Conservation (phyloP, 805 yeast genomes). For the Nakazawaea anatomiae region DNA sequence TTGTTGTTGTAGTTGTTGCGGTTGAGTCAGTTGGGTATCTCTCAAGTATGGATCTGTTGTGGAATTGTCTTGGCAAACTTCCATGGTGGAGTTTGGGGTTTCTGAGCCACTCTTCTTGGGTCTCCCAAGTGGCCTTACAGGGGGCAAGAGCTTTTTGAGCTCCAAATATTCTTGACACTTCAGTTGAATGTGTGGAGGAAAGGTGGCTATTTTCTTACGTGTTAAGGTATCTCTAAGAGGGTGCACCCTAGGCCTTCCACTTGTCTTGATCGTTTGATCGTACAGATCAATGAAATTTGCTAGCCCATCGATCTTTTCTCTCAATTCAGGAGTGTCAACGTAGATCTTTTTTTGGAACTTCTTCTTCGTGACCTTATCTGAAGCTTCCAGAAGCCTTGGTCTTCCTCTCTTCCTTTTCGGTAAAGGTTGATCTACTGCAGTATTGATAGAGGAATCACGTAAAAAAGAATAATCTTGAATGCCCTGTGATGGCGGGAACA, state of each 20-base stretch:
- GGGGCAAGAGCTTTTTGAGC: slow-evolving; percentile 19
- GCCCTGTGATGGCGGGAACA: neutral
- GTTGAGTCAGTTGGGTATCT: slow-evolving; percentile 19
- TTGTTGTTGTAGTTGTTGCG: slow-evolving; percentile 11
- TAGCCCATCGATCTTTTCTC: neutral
- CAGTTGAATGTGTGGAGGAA: neutral
- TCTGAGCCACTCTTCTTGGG: slow-evolving; percentile 25
- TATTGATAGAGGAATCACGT: neutral
- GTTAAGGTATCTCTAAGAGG: slow-evolving; percentile 17
- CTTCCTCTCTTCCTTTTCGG: slow-evolving; percentile 1
- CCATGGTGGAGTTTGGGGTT: slow-evolving; percentile 4
- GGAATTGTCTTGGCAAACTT: neutral
- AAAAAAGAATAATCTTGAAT: neutral
- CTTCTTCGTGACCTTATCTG: neutral
- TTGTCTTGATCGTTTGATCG: slow-evolving; percentile 11
- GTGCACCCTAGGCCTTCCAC: slow-evolving; percentile 11
- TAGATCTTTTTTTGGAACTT: neutral
- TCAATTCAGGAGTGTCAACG: slow-evolving; percentile 20
- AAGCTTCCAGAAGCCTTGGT: neutral
- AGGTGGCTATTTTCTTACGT: slow-evolving; percentile 1
- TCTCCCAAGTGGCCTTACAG: slow-evolving; percentile 18
- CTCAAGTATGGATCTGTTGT: no score
- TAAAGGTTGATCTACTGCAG: neutral
- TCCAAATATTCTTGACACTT: slow-evolving; percentile 5
- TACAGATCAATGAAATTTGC: slow-evolving; percentile 1